Base-by-base conservation (phyloP, 768 basidiomycete species). In the Calocybe gangraenosa region DNA sequence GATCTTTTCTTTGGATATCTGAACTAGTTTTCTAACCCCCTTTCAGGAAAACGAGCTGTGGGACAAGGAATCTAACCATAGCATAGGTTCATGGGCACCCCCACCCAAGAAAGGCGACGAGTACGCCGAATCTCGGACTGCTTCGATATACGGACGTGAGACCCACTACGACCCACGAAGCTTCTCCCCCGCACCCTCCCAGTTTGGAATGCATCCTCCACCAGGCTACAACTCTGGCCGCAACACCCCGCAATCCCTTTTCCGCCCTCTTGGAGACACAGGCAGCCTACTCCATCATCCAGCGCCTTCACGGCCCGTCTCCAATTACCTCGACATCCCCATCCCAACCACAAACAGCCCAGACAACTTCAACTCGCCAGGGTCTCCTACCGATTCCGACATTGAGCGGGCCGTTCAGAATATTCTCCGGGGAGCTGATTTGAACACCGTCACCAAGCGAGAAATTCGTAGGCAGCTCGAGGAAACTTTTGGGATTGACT, bases 61-160 rank as follows among this genome's bases (percentile, higher is more conserved):
- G 93, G 93, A 96, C 60, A 92, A 93, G 64, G 93, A 95, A 53
- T 93, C 90, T 0, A 94, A 94, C 57, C 92, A 95, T 65, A 92
- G 90, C 49, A 90, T 93, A 40, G 91, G 91, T 7, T 93, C 90
- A 0, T 95, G 91, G 88, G 83, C 86, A 8, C 91, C 92, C 25
- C 89, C 87, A 0, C 67, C 69, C 32, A 86, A 85, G 58, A 81
- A 76, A 52, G 84, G 80, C 56, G 82, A 85, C 20, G 87, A 81
- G 1, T 89, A 89, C 44, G 73, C 83, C 2, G 84, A 90, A 58
- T 88, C 87, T 3, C 81, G 75, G 13, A 82, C 88, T 7, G 84
- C 80, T 2, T 92, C 89, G 0, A 60, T 92, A 21, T 93, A 93
- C 52, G 91, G 92, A 35, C 87, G 87, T 33, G 89, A 92, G 61